These are phyloP conservation scores for Coelastrella sp. DNA, from an alignment of 139 green algal genomes.

Conservation along the genomic window DNA sequence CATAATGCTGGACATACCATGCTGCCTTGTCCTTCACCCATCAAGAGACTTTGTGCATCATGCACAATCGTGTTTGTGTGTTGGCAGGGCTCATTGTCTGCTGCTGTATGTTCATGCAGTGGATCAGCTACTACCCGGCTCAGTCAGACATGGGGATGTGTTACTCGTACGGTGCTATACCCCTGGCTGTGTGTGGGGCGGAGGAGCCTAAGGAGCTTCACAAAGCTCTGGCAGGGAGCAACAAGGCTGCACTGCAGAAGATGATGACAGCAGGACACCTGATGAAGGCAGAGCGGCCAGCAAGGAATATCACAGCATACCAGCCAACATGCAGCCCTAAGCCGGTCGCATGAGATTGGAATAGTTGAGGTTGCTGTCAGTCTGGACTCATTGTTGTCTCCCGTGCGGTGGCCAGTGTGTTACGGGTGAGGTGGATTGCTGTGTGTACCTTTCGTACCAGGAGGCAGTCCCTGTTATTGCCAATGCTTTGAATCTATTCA, in stretches of 20 bases:
- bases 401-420: too few relatives aligned
- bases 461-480: too few relatives aligned
- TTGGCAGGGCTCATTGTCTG: too few relatives aligned
- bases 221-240: not conserved
- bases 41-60: not conserved
- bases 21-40: not conserved
- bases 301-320: not conserved
- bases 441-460: not conserved
- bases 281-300: not conserved
- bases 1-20: too few relatives aligned
- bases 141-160: slow-evolving; percentile 36
- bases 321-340: slow-evolving; percentile 7
- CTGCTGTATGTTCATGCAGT: not conserved
- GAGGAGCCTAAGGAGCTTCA: slow-evolving; percentile 5
- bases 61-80: too few relatives aligned
- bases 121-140: slow-evolving; percentile 39
- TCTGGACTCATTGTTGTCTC: not conserved
- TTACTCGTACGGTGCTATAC: not conserved
- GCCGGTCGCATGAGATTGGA: not conserved
- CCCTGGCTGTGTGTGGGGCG: slow-evolving; percentile 9
- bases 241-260: not conserved
- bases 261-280: not conserved
- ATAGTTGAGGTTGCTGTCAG: not conserved
- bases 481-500: too few relatives aligned
- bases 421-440: too few relatives aligned